Percentiles rank a stretch among this genome's conserved stretches.
Evolutionary conservation across 1,284 basidiomycete genomes (phyloP).

Genomic region (Apiotrichum sp.): DNA sequence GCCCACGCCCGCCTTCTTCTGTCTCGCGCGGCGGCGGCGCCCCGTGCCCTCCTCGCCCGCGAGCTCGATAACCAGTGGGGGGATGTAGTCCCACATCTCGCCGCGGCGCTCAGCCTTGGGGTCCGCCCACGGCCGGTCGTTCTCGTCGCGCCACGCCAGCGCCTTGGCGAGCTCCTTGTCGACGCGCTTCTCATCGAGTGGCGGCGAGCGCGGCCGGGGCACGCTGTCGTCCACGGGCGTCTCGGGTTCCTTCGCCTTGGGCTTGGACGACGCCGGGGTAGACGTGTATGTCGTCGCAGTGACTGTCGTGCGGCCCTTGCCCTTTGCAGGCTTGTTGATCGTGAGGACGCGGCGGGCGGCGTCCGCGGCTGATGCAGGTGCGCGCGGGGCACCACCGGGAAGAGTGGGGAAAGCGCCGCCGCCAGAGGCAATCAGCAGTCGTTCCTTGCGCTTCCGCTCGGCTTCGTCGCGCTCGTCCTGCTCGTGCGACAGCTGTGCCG

Average conservation of each 20-base stretch:
- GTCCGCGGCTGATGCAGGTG: background rate
- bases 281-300: slow-evolving; percentile 25
- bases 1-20: slow-evolving; percentile 18
- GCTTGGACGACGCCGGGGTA: background rate
- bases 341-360: slow-evolving; percentile 17
- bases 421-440: slow-evolving; percentile 32
- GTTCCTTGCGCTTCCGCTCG: slow-evolving; percentile 27
- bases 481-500: slow-evolving; percentile 32
- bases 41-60: slow-evolving; percentile 19
- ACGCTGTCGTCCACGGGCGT: slow-evolving; percentile 15
- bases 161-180: slow-evolving; percentile 33
- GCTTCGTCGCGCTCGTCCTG: slow-evolving; percentile 25
- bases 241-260: background rate
- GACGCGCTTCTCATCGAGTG: slow-evolving; percentile 21
- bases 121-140: slow-evolving; percentile 41
- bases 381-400: slow-evolving; percentile 1
- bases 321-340: slow-evolving; percentile 13
- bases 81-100: slow-evolving; percentile 13
- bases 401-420: slow-evolving; percentile 45
- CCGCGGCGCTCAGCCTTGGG: slow-evolving; percentile 20
- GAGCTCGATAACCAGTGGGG: slow-evolving; percentile 4
- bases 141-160: slow-evolving; percentile 24
- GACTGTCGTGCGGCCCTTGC: slow-evolving; percentile 31
- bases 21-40: slow-evolving; percentile 25
- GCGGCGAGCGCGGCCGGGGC: slow-evolving; percentile 27